Base-by-base conservation (phyloP, 495 filamentous ascomycete species). In the Aspergillus affinis region DNA sequence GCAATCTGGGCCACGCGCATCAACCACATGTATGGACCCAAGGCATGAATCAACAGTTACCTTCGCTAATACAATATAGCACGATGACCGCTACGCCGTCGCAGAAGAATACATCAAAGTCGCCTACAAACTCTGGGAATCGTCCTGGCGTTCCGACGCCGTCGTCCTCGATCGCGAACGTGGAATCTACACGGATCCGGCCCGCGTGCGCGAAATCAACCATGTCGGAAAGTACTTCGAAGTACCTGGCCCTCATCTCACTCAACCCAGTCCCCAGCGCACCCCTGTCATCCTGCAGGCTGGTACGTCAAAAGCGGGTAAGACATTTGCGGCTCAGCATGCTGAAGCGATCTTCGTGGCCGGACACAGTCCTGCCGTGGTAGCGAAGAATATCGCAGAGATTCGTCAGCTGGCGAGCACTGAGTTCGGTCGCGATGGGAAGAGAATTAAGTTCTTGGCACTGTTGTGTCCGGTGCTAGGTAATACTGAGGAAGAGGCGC, bases 31-130 rank as follows among this genome's bases (percentile, higher is more conserved):
- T 78, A 65, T 49, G 58, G 58, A 51, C 20, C 26, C 6, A 45
- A 19, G 13, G 2, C 17, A 27, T 51, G 18, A 55, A 6, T 17
- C 17, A 4, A 0, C 32, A 20, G 18, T 19, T 20, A 19, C 20
- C 20, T 32, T n/a, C 2, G 10, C 48, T 19, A 46, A 48, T 30
- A 49, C 48, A 61, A n/a, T n/a, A 23, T 58, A 84, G 76, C 87
- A 90, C 70, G 86, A 89, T 64, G 83, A 89, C 59, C 77, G 88
- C 48, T 90, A 90, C 69, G 81, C 78, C 18, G 73, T 84, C 47
- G 86, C 86, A 7, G 84, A 88, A 57, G 88, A 90, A 66, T 90
- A 89, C 69, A 71, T 90, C 59, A 75, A 79, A 46, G 84, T 89
- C 6, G 78, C 88, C 57, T 90, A 90, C 77, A 89, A 88, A 64